Base-by-base conservation (phyloP, 306 rosid species). In the Prunus salicina region DNA sequence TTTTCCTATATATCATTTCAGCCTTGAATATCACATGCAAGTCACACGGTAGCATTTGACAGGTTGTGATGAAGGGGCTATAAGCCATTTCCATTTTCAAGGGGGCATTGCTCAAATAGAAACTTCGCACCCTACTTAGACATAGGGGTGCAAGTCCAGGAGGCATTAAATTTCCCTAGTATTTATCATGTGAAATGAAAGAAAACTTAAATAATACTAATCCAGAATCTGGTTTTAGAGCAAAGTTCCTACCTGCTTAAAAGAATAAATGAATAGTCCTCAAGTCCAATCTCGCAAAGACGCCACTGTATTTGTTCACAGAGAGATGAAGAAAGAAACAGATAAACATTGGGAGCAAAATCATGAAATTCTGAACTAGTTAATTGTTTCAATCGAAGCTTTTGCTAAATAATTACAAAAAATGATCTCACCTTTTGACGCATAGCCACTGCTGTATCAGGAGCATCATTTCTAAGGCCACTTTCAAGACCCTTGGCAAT, bases 401-500 rank as follows among this genome's bases (percentile, higher is more conserved):
- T 77, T 71, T 6, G 55, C 51, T 53, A 43, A 71, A 73, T 71
- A 78, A 71, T 61, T 71, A 79, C 50, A 28, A 52, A 71, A 75
- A 66, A 64, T 61, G 58, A 19, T 72, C 79, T 86, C 82, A 92
- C 99, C 92, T 92, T 95, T 86, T 95, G 99, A 64, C 96, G 97
- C 93, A 88, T 95, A 64, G 99, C 99, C 74, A 95, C 92, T 62
- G 97, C 97, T 73, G 89, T 82, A 88, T 92, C 97, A 71, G 97
- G 78, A 75, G 99, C 99, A 89, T 95, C 99, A 88, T 95, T 95
- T 86, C 97, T 85, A 82, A 95, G 90, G 84, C 99, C 99, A 84
- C 97, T 92, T 92, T 89, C 97, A 77, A 95, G 97, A 58, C 96
- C 92, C 82, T 85, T 92, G 38, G 85, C 85, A 75, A 90, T 81